Percentiles rank a stretch among this genome's conserved stretches.
phyloP scores from a whole-genome alignment of 495 filamentous ascomycete species.

The Aspergillus saccharolyticus region DNA sequence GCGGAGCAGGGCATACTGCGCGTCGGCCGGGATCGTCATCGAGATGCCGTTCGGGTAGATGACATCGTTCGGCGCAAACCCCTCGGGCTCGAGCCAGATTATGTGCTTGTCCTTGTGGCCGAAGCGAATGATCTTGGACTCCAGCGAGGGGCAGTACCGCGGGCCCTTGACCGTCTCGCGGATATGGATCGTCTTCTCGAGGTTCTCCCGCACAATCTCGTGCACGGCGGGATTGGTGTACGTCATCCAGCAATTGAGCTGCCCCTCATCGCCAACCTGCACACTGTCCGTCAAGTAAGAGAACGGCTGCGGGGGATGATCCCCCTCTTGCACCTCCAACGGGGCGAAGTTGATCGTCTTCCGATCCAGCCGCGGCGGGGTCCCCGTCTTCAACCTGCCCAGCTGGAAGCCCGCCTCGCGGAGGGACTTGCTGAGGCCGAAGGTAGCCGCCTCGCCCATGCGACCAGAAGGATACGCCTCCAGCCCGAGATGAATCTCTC shows the following conservation, averaged over 20 bases:
- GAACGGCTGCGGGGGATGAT: slow-evolving; percentile 84
- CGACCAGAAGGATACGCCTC: slow-evolving; percentile 79
- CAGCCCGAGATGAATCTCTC: slow-evolving; percentile 94
- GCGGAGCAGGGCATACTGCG: slow-evolving; percentile 75
- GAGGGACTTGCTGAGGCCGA: slow-evolving; percentile 88
- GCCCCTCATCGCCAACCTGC: slow-evolving; percentile 60
- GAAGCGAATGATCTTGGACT: slow-evolving; percentile 92
- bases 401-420: slow-evolving; percentile 85
- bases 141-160: slow-evolving; percentile 90
- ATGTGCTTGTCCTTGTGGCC: slow-evolving; percentile 70
- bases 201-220: slow-evolving; percentile 76
- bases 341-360: slow-evolving; percentile 74
- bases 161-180: slow-evolving; percentile 92
- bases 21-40: slow-evolving; percentile 88
- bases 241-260: slow-evolving; percentile 78
- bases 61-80: slow-evolving; percentile 76
- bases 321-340: slow-evolving; percentile 70
- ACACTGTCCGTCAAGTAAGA: slow-evolving; percentile 81
- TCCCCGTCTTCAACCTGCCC: slow-evolving; percentile 91
- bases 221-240: slow-evolving; percentile 79
- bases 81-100: slow-evolving; percentile 96
- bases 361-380: slow-evolving; percentile 79
- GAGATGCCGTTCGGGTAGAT: slow-evolving; percentile 97
- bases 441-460: slow-evolving; percentile 91
- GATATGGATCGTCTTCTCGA: slow-evolving; percentile 92